Evolutionary conservation across 208 protist genomes (phyloP).

Genomic region (Trypanosoma conorhini): DNA sequence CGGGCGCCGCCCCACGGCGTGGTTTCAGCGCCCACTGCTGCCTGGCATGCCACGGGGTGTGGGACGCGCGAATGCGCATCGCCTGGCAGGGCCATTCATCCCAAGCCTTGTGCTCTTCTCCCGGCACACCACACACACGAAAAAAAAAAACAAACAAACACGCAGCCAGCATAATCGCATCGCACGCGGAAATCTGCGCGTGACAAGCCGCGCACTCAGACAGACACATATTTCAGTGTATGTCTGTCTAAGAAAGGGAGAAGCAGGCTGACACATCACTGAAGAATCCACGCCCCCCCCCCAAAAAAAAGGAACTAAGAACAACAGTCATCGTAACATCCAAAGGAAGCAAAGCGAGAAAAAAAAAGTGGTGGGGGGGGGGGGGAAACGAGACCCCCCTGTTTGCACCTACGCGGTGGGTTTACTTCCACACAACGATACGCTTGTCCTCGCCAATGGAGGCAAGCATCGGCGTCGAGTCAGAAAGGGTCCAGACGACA

Average conservation of each 20-base stretch:
- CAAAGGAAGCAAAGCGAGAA: no score
- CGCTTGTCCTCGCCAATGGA: conserved; percentile 40
- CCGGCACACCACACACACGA: not conserved
- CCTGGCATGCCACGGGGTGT: not conserved
- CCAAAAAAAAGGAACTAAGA: no score
- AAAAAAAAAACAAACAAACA: conserved; percentile 3
- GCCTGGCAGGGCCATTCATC: not conserved
- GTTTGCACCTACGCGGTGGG: not conserved
- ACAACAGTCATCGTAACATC: no score
- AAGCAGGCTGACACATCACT: not conserved
- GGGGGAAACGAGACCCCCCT: not conserved
- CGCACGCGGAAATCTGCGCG: not conserved
- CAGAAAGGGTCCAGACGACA: conserved; percentile 37
- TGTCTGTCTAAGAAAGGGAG: not conserved
- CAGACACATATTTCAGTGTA: not conserved
- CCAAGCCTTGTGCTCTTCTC: not conserved
- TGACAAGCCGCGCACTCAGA: not conserved
- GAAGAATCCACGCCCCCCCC: not conserved
- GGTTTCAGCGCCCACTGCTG: not conserved
- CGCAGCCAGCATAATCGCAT: not conserved
- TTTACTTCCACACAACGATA: conserved; percentile 41
- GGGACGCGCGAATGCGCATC: not conserved
- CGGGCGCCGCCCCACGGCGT: not conserved
- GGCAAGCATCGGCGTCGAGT: conserved; percentile 28
- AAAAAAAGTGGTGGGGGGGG: conserved; percentile 1